Evolutionary conservation across 768 basidiomycete genomes (phyloP), one percentile per base, ranked within the genome.

Genomic region (Rhodotorula taiwanensis): DNA sequence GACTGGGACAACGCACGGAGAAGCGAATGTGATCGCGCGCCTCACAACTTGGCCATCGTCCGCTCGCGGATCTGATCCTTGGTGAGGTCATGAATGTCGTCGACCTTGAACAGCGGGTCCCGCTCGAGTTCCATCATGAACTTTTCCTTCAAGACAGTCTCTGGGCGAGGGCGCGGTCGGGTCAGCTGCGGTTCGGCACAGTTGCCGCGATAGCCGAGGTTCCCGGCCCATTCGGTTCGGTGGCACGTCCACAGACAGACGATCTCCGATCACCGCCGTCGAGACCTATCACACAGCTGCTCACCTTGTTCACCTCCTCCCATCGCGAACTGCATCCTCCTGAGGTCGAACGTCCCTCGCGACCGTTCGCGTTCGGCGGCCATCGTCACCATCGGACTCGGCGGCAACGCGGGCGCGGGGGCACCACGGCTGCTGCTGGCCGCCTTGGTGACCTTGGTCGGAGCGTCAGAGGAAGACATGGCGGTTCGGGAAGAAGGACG

Each of bases 21-120:
- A n/a, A n/a, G n/a, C n/a, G n/a, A n/a, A n/a, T n/a, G n/a, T n/a
- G n/a, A n/a, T n/a, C n/a, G n/a, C n/a, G n/a, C n/a, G n/a, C n/a
- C n/a, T n/a, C 68, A 71, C 60, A 78, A 77, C 72, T 78, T 78
- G 61, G 77, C 74, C 78, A 79, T 79, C 9, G 78, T 79, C 31
- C 78, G 43, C 51, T 67, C 64, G 23, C 70, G 59, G 27, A 70
- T 64, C 50, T 67, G 53, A n/a, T 52, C 52, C 66, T 70, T 70
- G 7, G 62, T 59, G n/a, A 70, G 28, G 51, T 78, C 78, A 61
- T 77, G 76, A 42, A 77, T 77, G 64, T 79, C 78, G 27, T 73
- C 71, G 18, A 77, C 64, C 55, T 74, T 70, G 74, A 78, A 79
- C 15, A 60, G 43, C 3, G 78, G 78, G 59, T 76, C 75, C 4